Evolutionary conservation across 73 alveolate species (phyloP).

Genomic region (Paramecium sexaurelia): DNA sequence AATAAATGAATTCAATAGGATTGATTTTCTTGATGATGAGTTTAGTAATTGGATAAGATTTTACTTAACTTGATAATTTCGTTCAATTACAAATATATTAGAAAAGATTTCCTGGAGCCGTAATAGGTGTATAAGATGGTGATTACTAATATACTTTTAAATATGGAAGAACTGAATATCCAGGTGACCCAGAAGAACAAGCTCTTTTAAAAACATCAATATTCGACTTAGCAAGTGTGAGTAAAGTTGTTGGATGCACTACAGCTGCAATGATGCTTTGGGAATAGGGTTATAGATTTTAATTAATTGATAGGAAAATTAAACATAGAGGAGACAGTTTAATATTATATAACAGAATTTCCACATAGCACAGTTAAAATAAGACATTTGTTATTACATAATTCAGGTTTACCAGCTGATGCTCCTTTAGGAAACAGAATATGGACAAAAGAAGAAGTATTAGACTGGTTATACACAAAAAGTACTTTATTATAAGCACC

Average conservation of each 20-base stretch:
- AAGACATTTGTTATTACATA: slow-evolving; percentile 52
- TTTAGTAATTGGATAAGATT: neutral
- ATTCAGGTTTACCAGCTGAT: slow-evolving; percentile 64
- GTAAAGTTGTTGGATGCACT: slow-evolving; percentile 66
- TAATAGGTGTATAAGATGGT: neutral
- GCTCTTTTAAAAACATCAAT: slow-evolving; percentile 47
- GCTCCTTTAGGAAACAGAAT: slow-evolving; percentile 56
- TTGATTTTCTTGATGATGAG: neutral
- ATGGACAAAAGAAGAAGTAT: slow-evolving; percentile 12
- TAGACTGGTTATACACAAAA: slow-evolving; percentile 33
- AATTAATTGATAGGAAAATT: slow-evolving; percentile 27
- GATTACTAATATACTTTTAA: slow-evolving; percentile 3
- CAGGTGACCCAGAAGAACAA: slow-evolving; percentile 45
- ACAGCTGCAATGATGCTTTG: slow-evolving; percentile 63
- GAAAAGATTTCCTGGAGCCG: slow-evolving; percentile 54
- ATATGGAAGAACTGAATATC: slow-evolving; percentile 60
- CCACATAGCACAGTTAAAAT: slow-evolving; percentile 15
- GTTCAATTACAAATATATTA: neutral
- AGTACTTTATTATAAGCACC: slow-evolving; percentile 39
- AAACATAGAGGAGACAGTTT: slow-evolving; percentile 47
- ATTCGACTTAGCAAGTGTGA: slow-evolving; percentile 62
- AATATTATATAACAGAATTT: slow-evolving; percentile 54
- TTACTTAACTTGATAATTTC: neutral
- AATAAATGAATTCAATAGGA: neutral
- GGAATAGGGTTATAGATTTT: slow-evolving; percentile 44